Evolutionary conservation across 257 asterid genomes (phyloP), one percentile per base, ranked within the genome.

Genomic region (Rehmannia glutinosa): DNA sequence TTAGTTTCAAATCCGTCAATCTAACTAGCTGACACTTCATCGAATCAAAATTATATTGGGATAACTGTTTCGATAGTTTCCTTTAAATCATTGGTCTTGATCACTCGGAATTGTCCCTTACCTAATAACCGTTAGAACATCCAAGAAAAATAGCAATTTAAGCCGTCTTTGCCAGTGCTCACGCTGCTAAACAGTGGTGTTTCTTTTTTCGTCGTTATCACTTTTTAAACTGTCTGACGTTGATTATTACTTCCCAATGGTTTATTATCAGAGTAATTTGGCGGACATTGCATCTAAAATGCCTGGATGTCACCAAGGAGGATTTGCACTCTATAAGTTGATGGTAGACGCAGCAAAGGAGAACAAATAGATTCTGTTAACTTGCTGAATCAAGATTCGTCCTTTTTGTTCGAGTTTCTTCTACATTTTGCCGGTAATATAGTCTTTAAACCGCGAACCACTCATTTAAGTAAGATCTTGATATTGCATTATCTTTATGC

Each of bases 251-350:
- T 45, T 33, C 6, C 11, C 10, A 73, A 54, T 62, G 69, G 70
- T 53, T 27, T 33, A 24, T 64, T 66, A 42, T 57, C 90, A 92
- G 98, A 74, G 79, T 64, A 80, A 86, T 20, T 46, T 92, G 77
- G 87, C 71, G 61, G 71, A 51, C 12, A 58, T 75, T 83, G 39
- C 79, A 35, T 64, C 77, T 12, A 83, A 83, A 76, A 92, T 92
- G 98, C 98, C 97, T 24, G 98, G 98, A 64, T 92, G 98, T 59
- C 98, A 89, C 76, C 87, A 77, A 75, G 98, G 98, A 80, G 98
- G 96, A 63, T 78, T 83, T 62, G 93, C 92, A 28, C 92, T 92
- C 74, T 89, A 85, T 52, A 77, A 87, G 77, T 68, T 89, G 85
- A 86, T 87, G 96, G 43, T 73, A 38, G 82, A 77, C 38, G 87